Evolutionary conservation across 1,284 basidiomycete genomes (phyloP).

Genomic region (Rhodotorula mucilaginosa): DNA sequence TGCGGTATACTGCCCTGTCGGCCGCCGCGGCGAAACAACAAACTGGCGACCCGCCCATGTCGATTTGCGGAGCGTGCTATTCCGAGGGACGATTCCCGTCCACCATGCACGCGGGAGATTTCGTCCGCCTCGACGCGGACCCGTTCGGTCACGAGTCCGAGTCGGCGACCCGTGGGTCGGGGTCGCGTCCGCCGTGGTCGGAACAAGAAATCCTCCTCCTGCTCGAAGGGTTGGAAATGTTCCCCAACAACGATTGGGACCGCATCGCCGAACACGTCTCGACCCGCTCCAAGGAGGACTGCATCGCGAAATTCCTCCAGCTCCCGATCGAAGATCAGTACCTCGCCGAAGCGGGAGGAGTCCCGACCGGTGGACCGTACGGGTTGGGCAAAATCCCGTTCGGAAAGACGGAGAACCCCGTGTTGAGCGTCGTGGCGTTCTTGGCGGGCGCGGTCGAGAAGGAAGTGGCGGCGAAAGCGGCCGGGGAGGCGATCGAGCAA

Average conservation of each 20-base stretch:
- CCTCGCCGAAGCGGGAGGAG: conserved; percentile 54
- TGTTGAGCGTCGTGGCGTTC: conserved; percentile 98
- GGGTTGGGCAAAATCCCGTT: conserved; percentile 66
- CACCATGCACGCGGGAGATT: conserved; percentile 95
- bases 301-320: conserved; percentile 91
- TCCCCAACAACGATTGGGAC: conserved; percentile 88
- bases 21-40: not conserved
- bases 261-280: conserved; percentile 88
- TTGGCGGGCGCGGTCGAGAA: conserved; percentile 82
- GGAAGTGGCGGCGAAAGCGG: conserved; percentile 86
- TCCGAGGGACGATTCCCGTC: conserved; percentile 94
- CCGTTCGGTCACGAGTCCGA: conserved; percentile 56
- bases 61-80: conserved; percentile 86
- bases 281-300: conserved; percentile 86
- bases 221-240: conserved; percentile 95
- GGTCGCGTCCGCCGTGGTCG: conserved; percentile 64
- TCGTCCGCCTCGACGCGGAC: conserved; percentile 73
- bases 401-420: conserved; percentile 92
- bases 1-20: conserved; percentile 75
- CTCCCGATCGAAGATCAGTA: conserved; percentile 96
- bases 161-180: conserved; percentile 44
- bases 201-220: conserved; percentile 87
- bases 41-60: conserved; percentile 50
- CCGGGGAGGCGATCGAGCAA: conserved; percentile 77
- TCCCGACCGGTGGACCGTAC: not conserved